These are phyloP conservation scores for Aspergillus campestris DNA, from an alignment of 495 filamentous ascomycete genomes.

Conservation along the genomic window DNA sequence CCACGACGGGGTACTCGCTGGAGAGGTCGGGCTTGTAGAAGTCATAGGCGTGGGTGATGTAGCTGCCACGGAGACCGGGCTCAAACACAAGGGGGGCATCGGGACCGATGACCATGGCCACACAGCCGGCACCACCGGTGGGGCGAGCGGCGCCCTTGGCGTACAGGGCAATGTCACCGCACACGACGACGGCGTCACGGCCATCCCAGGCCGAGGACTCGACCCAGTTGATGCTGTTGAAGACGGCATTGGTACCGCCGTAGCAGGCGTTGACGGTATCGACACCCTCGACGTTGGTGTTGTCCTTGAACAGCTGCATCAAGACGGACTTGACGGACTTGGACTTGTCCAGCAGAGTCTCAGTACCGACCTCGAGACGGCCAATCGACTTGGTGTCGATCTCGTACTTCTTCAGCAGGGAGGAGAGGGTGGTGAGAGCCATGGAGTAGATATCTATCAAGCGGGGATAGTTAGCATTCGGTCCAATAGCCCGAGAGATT, in stretches of 20 bases:
- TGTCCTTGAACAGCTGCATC: conserved; percentile 92
- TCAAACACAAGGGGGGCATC: conserved; percentile 88
- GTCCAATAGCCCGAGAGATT: neutral
- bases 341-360: conserved; percentile 98
- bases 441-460: conserved; percentile 92
- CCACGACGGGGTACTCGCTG: conserved; percentile 95
- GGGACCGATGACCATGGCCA: conserved; percentile 91
- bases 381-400: conserved; percentile 87
- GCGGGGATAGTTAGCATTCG: conserved; percentile 1
- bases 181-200: conserved; percentile 84
- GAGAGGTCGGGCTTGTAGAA: conserved; percentile 99
- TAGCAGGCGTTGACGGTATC: conserved; percentile 98
- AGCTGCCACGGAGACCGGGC: conserved; percentile 82
- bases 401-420: conserved; percentile 85
- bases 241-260: conserved; percentile 93
- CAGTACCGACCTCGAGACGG: conserved; percentile 93
- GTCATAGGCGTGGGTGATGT: conserved; percentile 94
- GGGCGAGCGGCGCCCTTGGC: conserved; percentile 93
- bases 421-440: conserved; percentile 79
- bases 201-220: conserved; percentile 98
- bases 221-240: conserved; percentile 96
- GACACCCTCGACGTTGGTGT: conserved; percentile 91
- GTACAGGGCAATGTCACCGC: conserved; percentile 97
- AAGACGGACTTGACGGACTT: conserved; percentile 99
- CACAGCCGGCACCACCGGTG: conserved; percentile 89